A percentile compares a stretch with the other conserved stretches of the same genome.
phyloP scores from a whole-genome alignment of 73 alveolate genomes.

The Tetrahymena borealis region DNA sequence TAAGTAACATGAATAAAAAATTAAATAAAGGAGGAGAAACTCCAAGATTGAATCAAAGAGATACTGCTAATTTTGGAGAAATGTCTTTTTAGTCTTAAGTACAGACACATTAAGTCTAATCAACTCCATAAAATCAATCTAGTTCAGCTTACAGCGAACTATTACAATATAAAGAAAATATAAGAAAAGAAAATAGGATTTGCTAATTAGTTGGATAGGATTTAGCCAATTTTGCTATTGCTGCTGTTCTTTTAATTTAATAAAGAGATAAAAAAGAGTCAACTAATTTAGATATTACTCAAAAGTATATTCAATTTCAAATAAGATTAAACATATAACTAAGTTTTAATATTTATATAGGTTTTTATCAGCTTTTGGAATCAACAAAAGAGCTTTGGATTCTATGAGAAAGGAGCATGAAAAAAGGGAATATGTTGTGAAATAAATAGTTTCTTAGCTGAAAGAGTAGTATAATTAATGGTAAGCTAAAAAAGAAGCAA shows the following conservation, averaged over 20 bases:
- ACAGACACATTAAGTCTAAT: neutral
- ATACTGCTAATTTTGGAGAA: neutral
- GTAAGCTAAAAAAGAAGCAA: neutral
- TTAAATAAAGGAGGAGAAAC: neutral
- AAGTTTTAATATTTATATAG: neutral
- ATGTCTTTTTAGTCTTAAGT: neutral
- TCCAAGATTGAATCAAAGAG: neutral
- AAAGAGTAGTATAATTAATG: neutral
- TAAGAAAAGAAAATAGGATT: neutral
- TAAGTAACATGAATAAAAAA: neutral
- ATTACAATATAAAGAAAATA: neutral
- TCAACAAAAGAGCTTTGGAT: neutral
- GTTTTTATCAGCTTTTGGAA: neutral
- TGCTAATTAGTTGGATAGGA: neutral
- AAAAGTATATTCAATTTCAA: neutral
- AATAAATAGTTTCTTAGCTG: neutral
- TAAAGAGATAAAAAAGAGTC: neutral
- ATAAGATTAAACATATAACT: neutral
- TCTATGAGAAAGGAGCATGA: neutral
- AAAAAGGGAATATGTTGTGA: neutral
- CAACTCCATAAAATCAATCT: neutral
- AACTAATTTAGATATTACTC: neutral
- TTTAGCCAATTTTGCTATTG: neutral
- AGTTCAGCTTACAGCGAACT: neutral
- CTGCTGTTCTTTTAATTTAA: neutral